Percentiles rank a stretch among this genome's conserved stretches.
Evolutionary conservation across 2,329 filamentous ascomycete species (phyloP).

Genomic region (Botrytis porri): DNA sequence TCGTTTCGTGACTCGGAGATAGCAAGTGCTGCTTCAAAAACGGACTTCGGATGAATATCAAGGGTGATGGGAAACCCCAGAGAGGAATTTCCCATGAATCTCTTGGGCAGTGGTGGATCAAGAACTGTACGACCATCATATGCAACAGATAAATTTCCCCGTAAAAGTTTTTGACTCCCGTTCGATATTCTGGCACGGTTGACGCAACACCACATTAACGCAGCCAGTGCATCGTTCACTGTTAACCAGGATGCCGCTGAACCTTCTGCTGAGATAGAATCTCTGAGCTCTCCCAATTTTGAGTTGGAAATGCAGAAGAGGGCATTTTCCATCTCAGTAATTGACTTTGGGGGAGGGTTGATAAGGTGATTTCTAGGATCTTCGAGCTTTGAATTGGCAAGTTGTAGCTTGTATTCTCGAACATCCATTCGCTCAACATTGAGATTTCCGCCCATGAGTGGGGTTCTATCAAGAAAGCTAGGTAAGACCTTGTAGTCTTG

Average conservation of each 20-base stretch:
- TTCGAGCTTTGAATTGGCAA: slow-evolving; percentile 5
- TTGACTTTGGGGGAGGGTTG: slow-evolving; percentile 1
- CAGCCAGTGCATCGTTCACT: slow-evolving; percentile 4
- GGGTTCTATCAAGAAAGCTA: slow-evolving; percentile 3
- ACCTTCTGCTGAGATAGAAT: not conserved
- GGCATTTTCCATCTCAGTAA: slow-evolving; percentile 4
- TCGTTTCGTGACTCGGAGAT: slow-evolving; percentile 7
- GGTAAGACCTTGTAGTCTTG: not conserved
- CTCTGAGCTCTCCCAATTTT: not conserved
- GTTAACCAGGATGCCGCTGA: not conserved
- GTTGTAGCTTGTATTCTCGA: slow-evolving; percentile 7
- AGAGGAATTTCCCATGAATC: slow-evolving; percentile 5
- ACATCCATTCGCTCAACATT: slow-evolving; percentile 2
- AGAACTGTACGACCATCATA: not conserved
- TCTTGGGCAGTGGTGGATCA: not conserved
- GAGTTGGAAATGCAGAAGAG: slow-evolving; percentile 1
- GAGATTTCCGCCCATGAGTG: slow-evolving; percentile 2
- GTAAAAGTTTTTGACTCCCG: not conserved
- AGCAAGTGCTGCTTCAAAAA: not conserved
- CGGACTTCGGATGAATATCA: slow-evolving; percentile 4
- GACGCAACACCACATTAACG: slow-evolving; percentile 2
- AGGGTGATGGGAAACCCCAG: slow-evolving; percentile 5
- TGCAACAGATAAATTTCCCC: slow-evolving; percentile 2
- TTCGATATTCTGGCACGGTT: slow-evolving; percentile 3
- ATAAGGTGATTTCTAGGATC: slow-evolving; percentile 3